Evolutionary conservation across 257 asterid species (phyloP).

Genomic region (Catharanthus roseus): DNA sequence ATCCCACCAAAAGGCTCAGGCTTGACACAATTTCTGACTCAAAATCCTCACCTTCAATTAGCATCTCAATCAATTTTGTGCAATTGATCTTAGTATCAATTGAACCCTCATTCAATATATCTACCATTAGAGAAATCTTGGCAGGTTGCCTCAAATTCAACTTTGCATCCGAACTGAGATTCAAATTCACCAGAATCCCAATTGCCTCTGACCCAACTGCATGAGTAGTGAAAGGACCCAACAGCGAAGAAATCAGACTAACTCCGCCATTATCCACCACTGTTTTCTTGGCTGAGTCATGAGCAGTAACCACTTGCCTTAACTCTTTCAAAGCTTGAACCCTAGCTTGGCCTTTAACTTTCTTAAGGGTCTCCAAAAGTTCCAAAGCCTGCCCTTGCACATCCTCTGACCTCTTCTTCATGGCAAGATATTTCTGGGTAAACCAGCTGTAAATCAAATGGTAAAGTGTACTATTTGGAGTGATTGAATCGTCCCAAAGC

Average conservation of each 20-base stretch:
- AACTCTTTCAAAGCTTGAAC: constrained; percentile 58
- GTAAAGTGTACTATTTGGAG: constrained; percentile 57
- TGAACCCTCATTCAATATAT: constrained; percentile 62
- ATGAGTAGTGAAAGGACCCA: constrained; percentile 71
- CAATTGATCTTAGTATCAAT: constrained; percentile 57
- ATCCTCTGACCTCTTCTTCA: constrained; percentile 65
- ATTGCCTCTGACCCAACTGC: constrained; percentile 56
- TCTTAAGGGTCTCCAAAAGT: constrained; percentile 46
- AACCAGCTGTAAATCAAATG: constrained; percentile 59
- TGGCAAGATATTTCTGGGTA: constrained; percentile 53
- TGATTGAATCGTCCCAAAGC: constrained; percentile 61
- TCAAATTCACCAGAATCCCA: constrained; percentile 48
- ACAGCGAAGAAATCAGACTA: constrained; percentile 42
- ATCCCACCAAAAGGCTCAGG: constrained; percentile 51
- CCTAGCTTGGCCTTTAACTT: constrained; percentile 59
- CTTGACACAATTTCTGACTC: constrained; percentile 42
- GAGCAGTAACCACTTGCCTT: constrained; percentile 36
- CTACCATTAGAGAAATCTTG: constrained; percentile 50
- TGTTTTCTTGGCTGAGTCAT: constrained; percentile 46
- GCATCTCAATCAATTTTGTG: constrained; percentile 35
- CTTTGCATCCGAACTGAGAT: constrained; percentile 39
- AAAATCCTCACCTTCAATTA: constrained; percentile 56
- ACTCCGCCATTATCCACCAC: constrained; percentile 57
- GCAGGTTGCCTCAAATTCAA: constrained; percentile 63
- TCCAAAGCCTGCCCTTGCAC: constrained; percentile 56